Evolutionary conservation across 2,329 filamentous ascomycete species (phyloP), one percentile per base, ranked within the genome.

Genomic region (Neoascochyta sp.): DNA sequence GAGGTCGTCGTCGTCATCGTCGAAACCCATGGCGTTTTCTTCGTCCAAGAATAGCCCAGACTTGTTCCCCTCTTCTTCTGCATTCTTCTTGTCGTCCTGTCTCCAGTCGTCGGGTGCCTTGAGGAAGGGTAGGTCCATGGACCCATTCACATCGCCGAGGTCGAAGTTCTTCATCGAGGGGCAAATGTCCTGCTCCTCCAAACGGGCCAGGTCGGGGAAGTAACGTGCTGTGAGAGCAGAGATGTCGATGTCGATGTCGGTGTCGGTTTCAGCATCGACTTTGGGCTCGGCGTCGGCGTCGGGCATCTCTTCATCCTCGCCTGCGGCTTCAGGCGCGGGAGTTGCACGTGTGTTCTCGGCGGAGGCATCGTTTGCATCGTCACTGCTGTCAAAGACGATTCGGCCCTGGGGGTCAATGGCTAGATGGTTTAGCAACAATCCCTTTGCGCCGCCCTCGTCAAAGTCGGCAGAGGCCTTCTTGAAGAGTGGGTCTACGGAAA

Each of bases 401-500:
- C 90, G 79, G 22, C 92, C 92, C 43, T 87, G 80, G 2, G 79
- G 78, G 62, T 98, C 92, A 44, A 98, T 95, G 56, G 90, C 86
- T n/a, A 98, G 73, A 63, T 98, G 90, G 56, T 98, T 98, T 17
- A 98, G 74, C 12, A 98, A 73, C 22, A 98, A 72, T 12, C 92
- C 92, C 64, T 96, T 98, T 34, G 92, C 92, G 34, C 92, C 92
- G 12, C 92, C 92, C 67, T 98, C 92, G 57, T 98, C 92, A 46
- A 98, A 98, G 67, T 98, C 92, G 23, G 92, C 92, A 5, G 90
- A 94, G 1, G 90, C 90, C 58, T 98, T 98, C 59, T 98, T 98
- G 75, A 98, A 98, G n/a, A 98, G 68, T 3, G 92, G 92, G 56
- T 98, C 92, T 4, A 98, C 90, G 0, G 89, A 81, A 46, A 98